Evolutionary conservation across 257 asterid genomes (phyloP).

Genomic region (Solanum lycopersicoides): DNA sequence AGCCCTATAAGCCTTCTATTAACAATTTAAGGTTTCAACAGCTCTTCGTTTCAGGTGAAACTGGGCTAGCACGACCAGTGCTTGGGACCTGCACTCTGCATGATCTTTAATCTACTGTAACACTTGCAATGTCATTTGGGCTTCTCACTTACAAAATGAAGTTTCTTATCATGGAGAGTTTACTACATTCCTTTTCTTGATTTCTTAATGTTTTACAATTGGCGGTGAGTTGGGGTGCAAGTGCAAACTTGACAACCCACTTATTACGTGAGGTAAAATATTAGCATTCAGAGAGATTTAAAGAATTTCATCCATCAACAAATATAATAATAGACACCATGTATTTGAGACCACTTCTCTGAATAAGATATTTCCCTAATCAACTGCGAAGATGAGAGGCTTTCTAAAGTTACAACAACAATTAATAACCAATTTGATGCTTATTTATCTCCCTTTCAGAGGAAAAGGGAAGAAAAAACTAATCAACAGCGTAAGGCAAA

Average conservation of each 20-base stretch:
- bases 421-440: neutral
- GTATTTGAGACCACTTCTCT: neutral
- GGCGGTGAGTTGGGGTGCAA: neutral
- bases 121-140: neutral
- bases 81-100: neutral
- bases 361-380: neutral
- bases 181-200: neutral
- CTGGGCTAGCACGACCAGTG: neutral
- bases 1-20: no score
- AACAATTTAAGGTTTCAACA: no score
- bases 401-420: neutral
- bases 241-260: no score
- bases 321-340: neutral
- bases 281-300: neutral
- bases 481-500: neutral
- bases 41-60: no score
- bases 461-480: neutral
- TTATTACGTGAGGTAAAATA: neutral
- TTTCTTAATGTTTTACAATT: neutral
- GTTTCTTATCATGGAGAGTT: neutral
- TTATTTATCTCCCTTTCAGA: neutral
- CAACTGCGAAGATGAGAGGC: constrained; percentile 3
- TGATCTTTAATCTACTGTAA: neutral
- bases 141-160: neutral
- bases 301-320: neutral